Base-by-base conservation (phyloP, 805 yeast species). In the Hanseniaspora thailandica region DNA sequence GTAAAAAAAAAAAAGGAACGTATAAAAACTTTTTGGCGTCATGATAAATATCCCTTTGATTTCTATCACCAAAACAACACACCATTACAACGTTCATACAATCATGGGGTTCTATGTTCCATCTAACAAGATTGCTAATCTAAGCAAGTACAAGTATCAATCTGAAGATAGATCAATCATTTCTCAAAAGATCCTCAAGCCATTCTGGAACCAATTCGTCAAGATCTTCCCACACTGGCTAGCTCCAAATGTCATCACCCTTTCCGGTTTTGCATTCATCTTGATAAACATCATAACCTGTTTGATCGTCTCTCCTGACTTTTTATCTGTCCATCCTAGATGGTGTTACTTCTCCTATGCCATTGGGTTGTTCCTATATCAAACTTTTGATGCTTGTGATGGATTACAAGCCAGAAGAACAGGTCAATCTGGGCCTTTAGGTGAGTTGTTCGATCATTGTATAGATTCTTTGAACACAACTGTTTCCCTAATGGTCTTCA, bases 401-500 rank as follows among this genome's bases (percentile, higher is more conserved):
- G 97, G 97, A 4, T 77, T 84, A 58, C 97, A 89, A 66, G 97
- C 97, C 15, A 80, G 97, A 63, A 78, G 90, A 62, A 89, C 96
- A 1, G 95, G 94, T n/a, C 94, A 87, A 67, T 78, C 86, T 57
- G 93, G 96, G 2, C 97, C 97, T 1, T 70, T 89, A 61, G 97
- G 97, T 33, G 97, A 89, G 65, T 72, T 89, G 55, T 90, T 90
- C 63, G 97, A 89, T 63, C 97, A 89, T 63, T 88, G 96, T 55
- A 76, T 80, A 31, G 84, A 80, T 62, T 77, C 84, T 1, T 65
- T 80, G 49, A 86, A 86, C 63, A 87, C 97, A 5, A 82, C 95
- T 1, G 71, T 90, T 50, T 89, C 89, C 12, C 74, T 81, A 4
- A 70, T 86, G 39, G 74, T 89, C 8, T 82, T 86, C 64, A 80